Evolutionary conservation across 495 filamentous ascomycete species (phyloP).

Genomic region (Daldinia childiae): DNA sequence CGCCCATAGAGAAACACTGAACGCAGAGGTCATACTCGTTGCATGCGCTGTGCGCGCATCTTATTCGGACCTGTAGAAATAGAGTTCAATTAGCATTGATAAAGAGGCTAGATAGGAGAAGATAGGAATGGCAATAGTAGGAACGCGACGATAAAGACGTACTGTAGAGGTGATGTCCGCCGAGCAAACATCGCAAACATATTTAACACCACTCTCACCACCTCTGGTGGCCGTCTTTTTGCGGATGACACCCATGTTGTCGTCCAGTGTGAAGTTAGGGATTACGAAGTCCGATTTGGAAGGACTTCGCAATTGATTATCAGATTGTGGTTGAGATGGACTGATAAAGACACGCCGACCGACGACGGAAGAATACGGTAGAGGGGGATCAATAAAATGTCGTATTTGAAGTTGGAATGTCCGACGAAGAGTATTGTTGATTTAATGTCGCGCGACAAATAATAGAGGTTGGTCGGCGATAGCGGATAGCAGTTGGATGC

Average conservation of each 20-base stretch:
- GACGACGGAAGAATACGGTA: background rate
- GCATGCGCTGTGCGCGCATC: conserved; percentile 83
- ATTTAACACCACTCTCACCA: conserved; percentile 92
- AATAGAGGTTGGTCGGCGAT: background rate
- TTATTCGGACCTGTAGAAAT: conserved; percentile 80
- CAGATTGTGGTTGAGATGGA: background rate
- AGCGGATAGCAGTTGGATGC: background rate
- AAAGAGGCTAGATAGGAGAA: background rate
- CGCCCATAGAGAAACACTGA: conserved; percentile 86
- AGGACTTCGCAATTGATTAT: conserved; percentile 25
- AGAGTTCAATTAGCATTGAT: conserved; percentile 7
- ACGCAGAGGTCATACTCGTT: conserved; percentile 98
- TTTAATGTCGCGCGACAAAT: background rate
- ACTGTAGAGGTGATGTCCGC: conserved; percentile 96
- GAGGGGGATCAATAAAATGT: background rate
- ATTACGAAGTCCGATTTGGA: conserved; percentile 32
- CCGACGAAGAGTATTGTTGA: background rate
- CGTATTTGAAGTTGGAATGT: background rate
- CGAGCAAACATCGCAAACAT: conserved; percentile 94
- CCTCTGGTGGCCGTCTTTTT: conserved; percentile 92
- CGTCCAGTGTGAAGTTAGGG: conserved; percentile 35
- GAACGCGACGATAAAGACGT: conserved; percentile 32
- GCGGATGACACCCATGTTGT: conserved; percentile 89
- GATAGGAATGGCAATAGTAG: background rate
- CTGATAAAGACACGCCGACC: background rate